Evolutionary conservation across 2,329 filamentous ascomycete species (phyloP), one percentile per base, ranked within the genome.

Genomic region (Cladosporium sp.): DNA sequence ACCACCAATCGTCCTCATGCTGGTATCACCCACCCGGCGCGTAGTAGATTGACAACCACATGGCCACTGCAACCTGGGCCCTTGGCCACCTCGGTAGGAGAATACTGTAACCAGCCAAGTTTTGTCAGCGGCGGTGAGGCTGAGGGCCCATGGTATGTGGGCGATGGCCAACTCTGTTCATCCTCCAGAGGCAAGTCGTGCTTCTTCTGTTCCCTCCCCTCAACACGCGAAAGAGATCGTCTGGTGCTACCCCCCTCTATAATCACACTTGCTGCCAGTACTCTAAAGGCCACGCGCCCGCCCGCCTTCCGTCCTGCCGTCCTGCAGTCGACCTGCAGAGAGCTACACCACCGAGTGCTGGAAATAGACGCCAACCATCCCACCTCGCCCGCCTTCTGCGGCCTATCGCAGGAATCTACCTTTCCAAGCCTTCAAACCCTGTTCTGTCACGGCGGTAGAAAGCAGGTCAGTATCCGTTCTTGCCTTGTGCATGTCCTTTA

Each of bases 361-460:
- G 61, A 63, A 63, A 63, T 63, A 63, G 61, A 63, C 61, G 61
- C 59, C 44, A 18, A 53, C 29, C 50, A 53, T 37, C 50, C 49
- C 35, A 53, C 35, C 61, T 63, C 50, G 31, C 61, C 61, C 61
- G 50, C 50, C 61, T 21, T 56, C 50, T 33, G 50, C 50, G 50
- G 33, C 61, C 61, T 63, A 63, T 63, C 35, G 61, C 61, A 63
- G 35, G 23, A 63, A 46, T n/a, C 12, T 46, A 46, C 40, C 40
- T 46, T 16, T 46, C 53, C 50, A 35, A 29, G 18, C 49, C 28
- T 56, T 26, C 50, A 53, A 46, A 63, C 50, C 61, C 50, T 63
- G 50, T 63, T 63, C 50, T 63, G 61, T 26, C 61, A 63, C 61
- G 61, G 61, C 61, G 61, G 61, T 63, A 56, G 61, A 63, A 56